These are phyloP conservation scores for Westerdykella sp. DNA, from an alignment of 2,329 filamentous ascomycete species.

Conservation along the genomic window DNA sequence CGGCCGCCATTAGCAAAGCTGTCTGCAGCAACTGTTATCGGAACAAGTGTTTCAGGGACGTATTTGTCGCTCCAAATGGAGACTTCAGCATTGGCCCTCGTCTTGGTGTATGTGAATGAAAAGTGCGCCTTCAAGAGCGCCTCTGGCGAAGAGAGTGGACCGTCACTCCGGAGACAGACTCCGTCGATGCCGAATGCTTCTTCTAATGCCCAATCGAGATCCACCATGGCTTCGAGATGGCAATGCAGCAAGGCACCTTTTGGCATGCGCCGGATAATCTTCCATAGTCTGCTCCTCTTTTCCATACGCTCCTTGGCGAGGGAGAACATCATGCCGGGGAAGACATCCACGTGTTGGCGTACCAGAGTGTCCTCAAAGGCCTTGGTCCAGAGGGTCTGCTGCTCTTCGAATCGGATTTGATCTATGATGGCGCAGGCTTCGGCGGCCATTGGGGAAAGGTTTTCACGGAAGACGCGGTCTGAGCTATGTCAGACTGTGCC, in stretches of 20 bases:
- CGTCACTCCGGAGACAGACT: constrained; percentile 61
- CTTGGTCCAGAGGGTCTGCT: constrained; percentile 67
- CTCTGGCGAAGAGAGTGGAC: constrained; percentile 49
- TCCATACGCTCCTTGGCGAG: constrained; percentile 83
- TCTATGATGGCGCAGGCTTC: constrained; percentile 75
- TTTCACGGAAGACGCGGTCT: constrained; percentile 66
- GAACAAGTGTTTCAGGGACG: constrained; percentile 51
- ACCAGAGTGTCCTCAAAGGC: constrained; percentile 65
- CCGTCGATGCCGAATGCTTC: constrained; percentile 65
- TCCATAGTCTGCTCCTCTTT: constrained; percentile 68
- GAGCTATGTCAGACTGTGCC: constrained; percentile 21
- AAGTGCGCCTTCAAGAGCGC: constrained; percentile 53
- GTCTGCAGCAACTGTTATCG: constrained; percentile 58
- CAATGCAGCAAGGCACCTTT: constrained; percentile 84
- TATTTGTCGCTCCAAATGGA: constrained; percentile 66
- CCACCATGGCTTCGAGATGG: constrained; percentile 86
- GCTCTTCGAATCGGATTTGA: constrained; percentile 72
- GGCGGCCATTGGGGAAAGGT: constrained; percentile 70
- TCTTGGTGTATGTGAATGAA: constrained; percentile 51
- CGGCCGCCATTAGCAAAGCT: constrained; percentile 68
- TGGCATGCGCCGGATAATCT: constrained; percentile 77
- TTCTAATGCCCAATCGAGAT: constrained; percentile 72
- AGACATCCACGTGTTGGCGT: constrained; percentile 58
- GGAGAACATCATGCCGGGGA: constrained; percentile 90
- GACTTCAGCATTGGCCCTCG: constrained; percentile 34